Percentiles rank a stretch among this genome's conserved stretches.
phyloP scores from a whole-genome alignment of 257 asterid genomes.

The Asclepias syriaca region DNA sequence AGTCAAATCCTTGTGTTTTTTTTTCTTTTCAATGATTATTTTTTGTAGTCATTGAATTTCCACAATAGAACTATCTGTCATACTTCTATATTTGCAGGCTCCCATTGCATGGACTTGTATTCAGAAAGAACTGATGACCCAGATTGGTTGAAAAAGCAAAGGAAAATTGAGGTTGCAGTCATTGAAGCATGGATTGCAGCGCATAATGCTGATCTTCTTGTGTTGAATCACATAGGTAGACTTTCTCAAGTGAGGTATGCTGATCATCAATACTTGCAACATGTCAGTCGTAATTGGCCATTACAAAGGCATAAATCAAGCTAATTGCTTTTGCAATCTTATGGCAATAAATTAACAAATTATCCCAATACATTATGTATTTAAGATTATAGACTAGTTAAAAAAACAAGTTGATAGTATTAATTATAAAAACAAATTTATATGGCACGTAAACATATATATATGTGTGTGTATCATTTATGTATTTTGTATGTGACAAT shows the following conservation, averaged over 20 bases:
- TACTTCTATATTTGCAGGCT: conserved; percentile 29
- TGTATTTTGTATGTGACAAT: too few species aligned
- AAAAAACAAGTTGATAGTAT: too few species aligned
- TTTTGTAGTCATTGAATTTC: too few species aligned
- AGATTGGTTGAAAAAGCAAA: conserved; percentile 46
- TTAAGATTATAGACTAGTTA: not conserved
- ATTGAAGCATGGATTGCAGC: conserved; percentile 30
- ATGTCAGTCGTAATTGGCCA: not conserved
- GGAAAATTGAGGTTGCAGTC: conserved; percentile 34
- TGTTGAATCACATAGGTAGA: not conserved
- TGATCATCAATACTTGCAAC: not conserved
- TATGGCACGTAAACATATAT: too few species aligned
- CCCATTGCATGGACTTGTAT: conserved; percentile 58
- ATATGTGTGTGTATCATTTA: too few species aligned
- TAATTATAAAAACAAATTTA: too few species aligned
- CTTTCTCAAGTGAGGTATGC: not conserved
- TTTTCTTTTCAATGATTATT: too few species aligned
- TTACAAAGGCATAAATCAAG: not conserved
- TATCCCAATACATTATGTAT: not conserved
- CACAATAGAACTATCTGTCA: not conserved
- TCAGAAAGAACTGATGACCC: conserved; percentile 37
- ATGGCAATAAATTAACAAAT: too few species aligned
- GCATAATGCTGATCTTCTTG: conserved; percentile 26
- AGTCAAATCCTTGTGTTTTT: too few species aligned
- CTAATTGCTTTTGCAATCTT: not conserved